These are phyloP conservation scores for Fusarium sp. DNA, from an alignment of 2,329 filamentous ascomycete genomes.

Conservation along the genomic window DNA sequence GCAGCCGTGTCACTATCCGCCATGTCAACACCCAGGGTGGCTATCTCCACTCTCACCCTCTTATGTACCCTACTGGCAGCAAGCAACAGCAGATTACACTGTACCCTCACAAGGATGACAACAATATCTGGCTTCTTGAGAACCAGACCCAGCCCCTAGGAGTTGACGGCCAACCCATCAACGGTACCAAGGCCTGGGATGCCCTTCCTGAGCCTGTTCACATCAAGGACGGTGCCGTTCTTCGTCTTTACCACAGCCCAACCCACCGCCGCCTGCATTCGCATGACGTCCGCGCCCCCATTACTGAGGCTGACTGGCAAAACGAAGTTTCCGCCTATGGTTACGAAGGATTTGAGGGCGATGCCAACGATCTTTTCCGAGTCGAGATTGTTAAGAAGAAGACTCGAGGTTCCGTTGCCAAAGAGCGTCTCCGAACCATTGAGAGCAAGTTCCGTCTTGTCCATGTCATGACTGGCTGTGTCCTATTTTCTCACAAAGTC, in stretches of 20 bases:
- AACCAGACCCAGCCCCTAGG: constrained; percentile 94
- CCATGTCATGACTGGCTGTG: constrained; percentile 96
- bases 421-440: constrained; percentile 89
- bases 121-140: constrained; percentile 94
- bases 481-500: constrained; percentile 97
- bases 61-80: constrained; percentile 98
- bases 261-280: constrained; percentile 94
- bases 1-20: constrained; percentile 85
- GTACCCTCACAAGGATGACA: constrained; percentile 98
- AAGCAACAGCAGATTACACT: constrained; percentile 99
- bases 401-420: constrained; percentile 81
- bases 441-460: constrained; percentile 96
- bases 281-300: constrained; percentile 88
- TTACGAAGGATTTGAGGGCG: constrained; percentile 95
- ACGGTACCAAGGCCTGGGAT: constrained; percentile 88
- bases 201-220: constrained; percentile 71
- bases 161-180: constrained; percentile 78
- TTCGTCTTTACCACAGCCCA: constrained; percentile 84
- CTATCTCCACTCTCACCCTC: constrained; percentile 94
- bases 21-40: constrained; percentile 98
- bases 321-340: constrained; percentile 97
- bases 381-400: constrained; percentile 93
- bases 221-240: constrained; percentile 81
- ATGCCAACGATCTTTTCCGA: constrained; percentile 95
- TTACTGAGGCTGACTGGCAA: constrained; percentile 92